A percentile compares a stretch with the other conserved stretches of the same genome.
Conservation (phyloP, 2,329 filamentous ascomycete species). For the Scedosporium aurantiacum region DNA sequence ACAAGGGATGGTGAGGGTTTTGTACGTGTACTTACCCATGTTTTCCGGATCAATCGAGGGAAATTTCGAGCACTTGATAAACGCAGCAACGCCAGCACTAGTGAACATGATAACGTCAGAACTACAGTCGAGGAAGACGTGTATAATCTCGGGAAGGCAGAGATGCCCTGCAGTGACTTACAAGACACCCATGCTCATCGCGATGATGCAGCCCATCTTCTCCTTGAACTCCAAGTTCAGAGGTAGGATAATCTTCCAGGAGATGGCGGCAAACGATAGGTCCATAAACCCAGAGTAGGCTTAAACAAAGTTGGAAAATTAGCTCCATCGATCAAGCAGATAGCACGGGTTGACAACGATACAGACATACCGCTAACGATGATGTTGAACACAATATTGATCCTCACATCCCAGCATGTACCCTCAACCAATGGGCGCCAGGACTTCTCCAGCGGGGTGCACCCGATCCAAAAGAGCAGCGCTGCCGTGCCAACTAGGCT, state of each 20-base stretch:
- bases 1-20: not conserved
- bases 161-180: not conserved
- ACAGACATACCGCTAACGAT: not conserved
- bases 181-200: not conserved
- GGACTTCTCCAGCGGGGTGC: not conserved
- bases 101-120: not conserved
- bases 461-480: not conserved
- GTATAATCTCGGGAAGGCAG: too few species aligned
- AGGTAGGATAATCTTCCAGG: not conserved
- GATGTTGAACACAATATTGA: not conserved
- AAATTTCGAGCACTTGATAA: not conserved
- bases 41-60: not conserved
- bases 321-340: not conserved
- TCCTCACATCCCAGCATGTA: not conserved
- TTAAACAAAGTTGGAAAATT: not conserved
- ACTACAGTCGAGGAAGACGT: too few species aligned
- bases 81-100: not conserved
- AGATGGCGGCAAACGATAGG: not conserved
- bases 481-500: not conserved
- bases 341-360: not conserved
- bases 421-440: not conserved
- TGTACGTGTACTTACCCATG: not conserved
- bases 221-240: not conserved
- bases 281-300: not conserved
- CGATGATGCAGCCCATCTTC: not conserved